phyloP scores from a whole-genome alignment of 108 stramenopile genomes.

The Nannochloropsis gaditana region DNA sequence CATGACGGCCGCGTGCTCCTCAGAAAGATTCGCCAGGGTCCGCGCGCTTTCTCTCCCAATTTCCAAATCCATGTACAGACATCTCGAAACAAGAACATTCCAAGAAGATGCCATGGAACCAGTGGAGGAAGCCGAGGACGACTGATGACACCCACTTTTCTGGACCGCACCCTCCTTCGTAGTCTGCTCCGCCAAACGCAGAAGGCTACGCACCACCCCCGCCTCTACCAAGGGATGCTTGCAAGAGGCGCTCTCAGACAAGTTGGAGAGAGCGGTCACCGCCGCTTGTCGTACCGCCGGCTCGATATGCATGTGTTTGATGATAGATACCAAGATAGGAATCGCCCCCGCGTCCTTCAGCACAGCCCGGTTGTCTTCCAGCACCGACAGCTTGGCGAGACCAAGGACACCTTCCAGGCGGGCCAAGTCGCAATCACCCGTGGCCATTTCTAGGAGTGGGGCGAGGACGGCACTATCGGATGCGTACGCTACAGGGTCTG shows the following conservation, averaged over 20 bases:
- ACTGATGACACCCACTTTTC: background rate
- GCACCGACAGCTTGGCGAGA: background rate
- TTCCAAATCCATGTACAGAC: background rate
- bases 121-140: background rate
- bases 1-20: background rate
- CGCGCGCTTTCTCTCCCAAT: background rate
- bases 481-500: no score
- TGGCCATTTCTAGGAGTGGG: conserved; percentile 4
- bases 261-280: background rate
- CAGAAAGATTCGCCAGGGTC: background rate
- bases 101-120: background rate
- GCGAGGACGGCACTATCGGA: background rate
- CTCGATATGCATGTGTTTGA: background rate
- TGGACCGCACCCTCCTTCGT: background rate
- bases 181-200: background rate
- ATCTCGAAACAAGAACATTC: background rate
- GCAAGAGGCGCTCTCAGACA: background rate
- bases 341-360: background rate
- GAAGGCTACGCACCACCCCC: background rate
- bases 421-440: background rate
- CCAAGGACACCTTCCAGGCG: background rate
- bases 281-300: background rate
- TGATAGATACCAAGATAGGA: background rate
- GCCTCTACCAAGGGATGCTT: background rate
- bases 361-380: background rate